Conservation (phyloP, 305 asterid genomes). For the Fraxinus angustifolia region DNA sequence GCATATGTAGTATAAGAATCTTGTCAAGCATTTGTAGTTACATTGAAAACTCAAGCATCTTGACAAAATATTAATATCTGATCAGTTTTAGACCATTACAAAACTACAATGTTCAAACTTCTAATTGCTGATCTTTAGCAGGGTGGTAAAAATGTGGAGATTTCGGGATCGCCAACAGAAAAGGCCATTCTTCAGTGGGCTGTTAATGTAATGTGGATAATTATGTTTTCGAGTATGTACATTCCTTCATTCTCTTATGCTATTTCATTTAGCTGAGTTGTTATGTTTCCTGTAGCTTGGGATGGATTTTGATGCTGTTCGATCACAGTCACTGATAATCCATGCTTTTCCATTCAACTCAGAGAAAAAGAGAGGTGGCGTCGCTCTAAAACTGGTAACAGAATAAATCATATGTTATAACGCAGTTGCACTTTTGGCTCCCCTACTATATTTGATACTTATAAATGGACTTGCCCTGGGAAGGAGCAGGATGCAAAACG, state of each 20-base stretch:
- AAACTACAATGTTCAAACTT: neutral
- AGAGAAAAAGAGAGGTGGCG: constrained; percentile 93
- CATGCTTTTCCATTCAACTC: constrained; percentile 96
- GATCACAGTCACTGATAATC: constrained; percentile 54
- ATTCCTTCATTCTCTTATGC: constrained; percentile 6
- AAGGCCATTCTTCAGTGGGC: constrained; percentile 96
- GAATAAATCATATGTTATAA: constrained; percentile 10
- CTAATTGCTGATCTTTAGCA: constrained; percentile 31
- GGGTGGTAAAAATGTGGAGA: constrained; percentile 71
- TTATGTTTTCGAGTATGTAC: neutral
- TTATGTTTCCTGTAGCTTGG: constrained; percentile 59
- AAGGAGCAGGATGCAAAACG: neutral
- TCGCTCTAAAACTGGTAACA: constrained; percentile 70
- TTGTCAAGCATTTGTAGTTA: neutral
- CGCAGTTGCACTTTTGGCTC: neutral
- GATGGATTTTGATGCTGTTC: constrained; percentile 63
- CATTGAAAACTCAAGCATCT: neutral
- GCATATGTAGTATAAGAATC: neutral
- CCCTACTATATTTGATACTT: constrained; percentile 1
- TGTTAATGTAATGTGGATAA: constrained; percentile 44
- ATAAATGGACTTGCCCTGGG: neutral
- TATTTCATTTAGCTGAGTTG: constrained; percentile 19
- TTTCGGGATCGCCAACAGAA: constrained; percentile 97
- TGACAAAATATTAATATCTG: neutral
- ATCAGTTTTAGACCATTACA: neutral